Evolutionary conservation across 306 rosid genomes (phyloP).

Genomic region (Vachellia pachyceras): DNA sequence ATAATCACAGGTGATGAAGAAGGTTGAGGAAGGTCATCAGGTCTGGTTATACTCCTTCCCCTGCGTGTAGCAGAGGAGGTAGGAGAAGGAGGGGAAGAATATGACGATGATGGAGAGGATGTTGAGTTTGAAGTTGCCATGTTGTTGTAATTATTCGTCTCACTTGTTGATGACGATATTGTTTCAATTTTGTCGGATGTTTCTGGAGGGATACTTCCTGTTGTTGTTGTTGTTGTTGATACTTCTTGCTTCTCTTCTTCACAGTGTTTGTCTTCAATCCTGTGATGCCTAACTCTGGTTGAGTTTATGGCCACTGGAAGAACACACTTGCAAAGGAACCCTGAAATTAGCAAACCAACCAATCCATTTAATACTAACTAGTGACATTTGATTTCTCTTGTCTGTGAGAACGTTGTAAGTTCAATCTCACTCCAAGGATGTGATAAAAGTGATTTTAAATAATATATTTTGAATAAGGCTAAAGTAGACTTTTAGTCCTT

Average conservation of each 20-base stretch:
- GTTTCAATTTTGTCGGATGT: neutral
- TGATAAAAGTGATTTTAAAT: too few relatives aligned
- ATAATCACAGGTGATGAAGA: constrained; percentile 79
- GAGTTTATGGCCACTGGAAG: constrained; percentile 80
- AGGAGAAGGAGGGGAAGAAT: constrained; percentile 52
- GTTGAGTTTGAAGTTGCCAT: constrained; percentile 48
- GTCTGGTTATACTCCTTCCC: constrained; percentile 77
- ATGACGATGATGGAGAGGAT: constrained; percentile 53
- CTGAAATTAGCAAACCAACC: constrained; percentile 43
- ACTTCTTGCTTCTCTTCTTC: constrained; percentile 61
- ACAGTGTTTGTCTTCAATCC: constrained; percentile 60
- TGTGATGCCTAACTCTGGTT: constrained; percentile 78
- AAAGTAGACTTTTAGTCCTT: too few relatives aligned
- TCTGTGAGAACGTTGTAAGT: too few relatives aligned
- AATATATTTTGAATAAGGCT: too few relatives aligned
- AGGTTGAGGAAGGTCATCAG: constrained; percentile 70
- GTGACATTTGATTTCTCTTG: too few relatives aligned
- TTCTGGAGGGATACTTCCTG: neutral
- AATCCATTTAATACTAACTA: too few relatives aligned
- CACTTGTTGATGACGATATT: constrained; percentile 32
- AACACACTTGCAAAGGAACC: constrained; percentile 88
- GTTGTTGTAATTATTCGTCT: constrained; percentile 45
- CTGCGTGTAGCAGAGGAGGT: constrained; percentile 45
- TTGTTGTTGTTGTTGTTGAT: neutral
- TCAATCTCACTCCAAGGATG: too few relatives aligned